Conservation (phyloP, 306 rosid species). For the Neltuma alba region DNA sequence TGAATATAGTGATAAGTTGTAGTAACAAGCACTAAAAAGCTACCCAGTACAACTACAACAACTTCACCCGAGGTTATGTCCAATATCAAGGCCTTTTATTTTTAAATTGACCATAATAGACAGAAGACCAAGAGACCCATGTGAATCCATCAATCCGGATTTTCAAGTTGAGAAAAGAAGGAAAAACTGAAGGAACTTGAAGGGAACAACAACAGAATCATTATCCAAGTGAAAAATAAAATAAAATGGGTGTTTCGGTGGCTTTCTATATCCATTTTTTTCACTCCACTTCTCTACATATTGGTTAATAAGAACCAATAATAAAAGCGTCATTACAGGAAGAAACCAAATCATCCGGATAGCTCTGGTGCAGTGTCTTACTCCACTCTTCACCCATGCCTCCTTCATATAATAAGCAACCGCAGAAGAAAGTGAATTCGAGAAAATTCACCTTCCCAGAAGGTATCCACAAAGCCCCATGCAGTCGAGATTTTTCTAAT, state of each 20-base stretch:
- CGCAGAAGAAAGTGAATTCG: background rate
- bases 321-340: background rate
- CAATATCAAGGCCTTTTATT: background rate
- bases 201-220: background rate
- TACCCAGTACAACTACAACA: background rate
- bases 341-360: background rate
- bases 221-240: background rate
- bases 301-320: background rate
- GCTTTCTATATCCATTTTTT: background rate
- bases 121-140: background rate
- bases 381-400: conserved; percentile 13
- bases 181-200: background rate
- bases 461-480: background rate
- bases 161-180: background rate
- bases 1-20: background rate
- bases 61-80: background rate
- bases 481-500: background rate
- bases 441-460: background rate
- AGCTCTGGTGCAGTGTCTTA: background rate
- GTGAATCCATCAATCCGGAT: background rate
- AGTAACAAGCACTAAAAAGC: background rate
- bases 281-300: background rate
- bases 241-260: background rate
- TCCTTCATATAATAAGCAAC: background rate
- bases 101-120: background rate